Evolutionary conservation across 257 asterid species (phyloP).

Genomic region (Ocimum tenuiflorum): DNA sequence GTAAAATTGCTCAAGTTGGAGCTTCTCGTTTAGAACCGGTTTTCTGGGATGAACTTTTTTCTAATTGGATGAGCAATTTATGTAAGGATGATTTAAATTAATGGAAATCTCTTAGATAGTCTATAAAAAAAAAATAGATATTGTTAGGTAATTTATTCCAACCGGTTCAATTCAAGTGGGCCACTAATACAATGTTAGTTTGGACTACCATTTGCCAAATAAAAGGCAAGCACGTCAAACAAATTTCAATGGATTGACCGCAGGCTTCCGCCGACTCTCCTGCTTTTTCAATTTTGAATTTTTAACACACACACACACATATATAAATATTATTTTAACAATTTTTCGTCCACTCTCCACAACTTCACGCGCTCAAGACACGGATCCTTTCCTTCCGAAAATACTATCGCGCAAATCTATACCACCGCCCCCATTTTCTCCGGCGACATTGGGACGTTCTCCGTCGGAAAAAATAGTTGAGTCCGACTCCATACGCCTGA

Average conservation of each 20-base stretch:
- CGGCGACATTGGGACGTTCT: constrained; percentile 42
- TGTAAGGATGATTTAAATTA: too few relatives aligned
- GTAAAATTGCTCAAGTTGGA: too few relatives aligned
- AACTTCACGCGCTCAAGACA: not conserved
- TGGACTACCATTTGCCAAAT: not conserved
- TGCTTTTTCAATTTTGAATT: not conserved
- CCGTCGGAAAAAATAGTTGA: constrained; percentile 33
- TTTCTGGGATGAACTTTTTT: too few relatives aligned
- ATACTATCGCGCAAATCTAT: constrained; percentile 6
- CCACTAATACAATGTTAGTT: not conserved
- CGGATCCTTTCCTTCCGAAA: too few relatives aligned
- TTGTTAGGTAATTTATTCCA: not conserved
- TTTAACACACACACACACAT: not conserved
- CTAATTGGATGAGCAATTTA: too few relatives aligned
- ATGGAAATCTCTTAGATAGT: too few relatives aligned
- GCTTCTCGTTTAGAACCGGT: too few relatives aligned
- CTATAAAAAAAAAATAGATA: too few relatives aligned
- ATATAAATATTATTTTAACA: not conserved
- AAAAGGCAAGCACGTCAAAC: not conserved
- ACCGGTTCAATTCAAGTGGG: not conserved
- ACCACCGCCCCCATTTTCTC: constrained; percentile 17
- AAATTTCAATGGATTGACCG: not conserved
- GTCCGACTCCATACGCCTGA: constrained; percentile 19
- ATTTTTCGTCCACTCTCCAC: not conserved
- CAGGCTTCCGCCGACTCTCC: not conserved